These are phyloP conservation scores for Suhomyces sp. DNA, from an alignment of 805 yeast species.

Conservation along the genomic window DNA sequence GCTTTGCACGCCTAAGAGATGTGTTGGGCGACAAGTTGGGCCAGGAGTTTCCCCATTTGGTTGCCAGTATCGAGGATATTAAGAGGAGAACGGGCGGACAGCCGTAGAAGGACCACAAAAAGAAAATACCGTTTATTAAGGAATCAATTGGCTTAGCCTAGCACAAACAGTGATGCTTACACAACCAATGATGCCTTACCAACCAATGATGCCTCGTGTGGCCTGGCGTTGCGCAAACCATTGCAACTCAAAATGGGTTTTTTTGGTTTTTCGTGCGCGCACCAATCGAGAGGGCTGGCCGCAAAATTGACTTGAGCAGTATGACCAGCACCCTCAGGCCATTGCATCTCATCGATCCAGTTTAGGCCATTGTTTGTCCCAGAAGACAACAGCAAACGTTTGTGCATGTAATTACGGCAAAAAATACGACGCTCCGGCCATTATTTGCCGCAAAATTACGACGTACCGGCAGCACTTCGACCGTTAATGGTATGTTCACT, in stretches of 20 bases:
- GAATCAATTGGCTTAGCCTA: too few relatives aligned
- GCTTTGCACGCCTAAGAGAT: conserved; percentile 60
- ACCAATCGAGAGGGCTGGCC: not conserved
- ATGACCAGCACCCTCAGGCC: not conserved
- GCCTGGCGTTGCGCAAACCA: not conserved
- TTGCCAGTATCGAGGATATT: conserved; percentile 55
- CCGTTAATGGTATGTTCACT: not conserved
- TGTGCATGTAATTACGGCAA: not conserved
- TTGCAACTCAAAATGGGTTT: not conserved
- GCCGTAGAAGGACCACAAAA: not conserved
- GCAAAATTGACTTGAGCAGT: not conserved
- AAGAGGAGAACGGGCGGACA: conserved; percentile 37
- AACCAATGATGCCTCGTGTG: too few relatives aligned
- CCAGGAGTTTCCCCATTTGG: conserved; percentile 77
- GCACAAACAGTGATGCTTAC: too few relatives aligned
- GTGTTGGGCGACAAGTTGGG: conserved; percentile 65
- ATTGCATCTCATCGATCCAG: not conserved
- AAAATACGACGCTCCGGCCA: not conserved
- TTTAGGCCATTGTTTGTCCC: not conserved
- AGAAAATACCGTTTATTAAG: too few relatives aligned
- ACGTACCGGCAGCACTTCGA: not conserved
- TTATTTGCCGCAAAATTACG: not conserved
- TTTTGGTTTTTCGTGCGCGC: not conserved
- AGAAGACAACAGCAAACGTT: not conserved
- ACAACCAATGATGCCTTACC: too few relatives aligned